Base-by-base conservation (phyloP, 345 rosid species). In the Camelina laxa region DNA sequence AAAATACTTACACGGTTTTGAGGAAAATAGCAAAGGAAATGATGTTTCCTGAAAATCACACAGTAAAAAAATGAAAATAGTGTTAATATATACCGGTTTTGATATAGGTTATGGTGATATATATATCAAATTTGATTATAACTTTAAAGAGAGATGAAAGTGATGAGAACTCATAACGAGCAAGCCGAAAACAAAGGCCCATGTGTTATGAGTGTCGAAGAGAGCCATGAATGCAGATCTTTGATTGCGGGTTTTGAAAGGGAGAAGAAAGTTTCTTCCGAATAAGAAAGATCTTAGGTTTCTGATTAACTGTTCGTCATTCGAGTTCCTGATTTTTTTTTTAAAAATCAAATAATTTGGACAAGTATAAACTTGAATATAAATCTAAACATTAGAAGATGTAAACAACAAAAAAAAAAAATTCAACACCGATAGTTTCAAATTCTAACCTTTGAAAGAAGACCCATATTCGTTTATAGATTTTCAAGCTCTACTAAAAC, bases 1-100 rank as follows among this genome's bases (percentile, higher is more conserved):
- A 70, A 39, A 47, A 4, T 15, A 83, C 97, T 87, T 82, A 89
- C 97, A 83, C 58, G 2, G 97, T 95, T 11, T 93, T 80, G 55
- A 91, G 88, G 76, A 81, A 87, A 57, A 84, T 87, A 74, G 79
- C 72, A 72, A 82, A 80, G 36, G 93, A 89, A 75, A 84, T 69
- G 60, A 91, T 65, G 77, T 87, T 91, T 58, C 97, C 97, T 87
- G 73, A 33, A 80, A 59, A 42, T 20, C 10, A 69, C 5, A 72
- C 33, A 60, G 51, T 65, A 17, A 17, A 9, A 15, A 27, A 27
- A 66, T 3, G 45, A 45, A 65, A 65, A 10, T 35, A 58, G 20
- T 36, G 38, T 47, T 59, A 56, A 13, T 30, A 61, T n/a, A 66
- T 35, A 73, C 11, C 7, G 36, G 22, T 9, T 74, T 55, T 58